Percentiles rank a stretch among this genome's conserved stretches.
These are phyloP conservation scores for Phalaenopsis equestris DNA, from an alignment of 106 monocot species.

Conservation along the genomic window DNA sequence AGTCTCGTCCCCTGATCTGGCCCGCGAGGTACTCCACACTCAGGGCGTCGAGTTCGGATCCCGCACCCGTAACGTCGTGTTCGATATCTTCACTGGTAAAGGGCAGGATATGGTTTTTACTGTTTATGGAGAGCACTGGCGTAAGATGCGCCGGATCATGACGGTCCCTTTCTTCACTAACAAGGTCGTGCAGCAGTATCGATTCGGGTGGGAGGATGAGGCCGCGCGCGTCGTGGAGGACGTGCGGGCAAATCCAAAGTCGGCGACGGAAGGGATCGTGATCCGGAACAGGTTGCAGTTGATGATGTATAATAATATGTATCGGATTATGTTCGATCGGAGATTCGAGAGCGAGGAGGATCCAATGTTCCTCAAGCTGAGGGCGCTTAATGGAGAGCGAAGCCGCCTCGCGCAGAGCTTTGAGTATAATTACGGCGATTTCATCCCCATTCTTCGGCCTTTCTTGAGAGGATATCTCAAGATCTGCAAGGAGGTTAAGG, in stretches of 20 bases:
- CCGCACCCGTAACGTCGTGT: slow-evolving; percentile 45
- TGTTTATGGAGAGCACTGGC: slow-evolving; percentile 60
- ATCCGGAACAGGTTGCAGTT: slow-evolving; percentile 39
- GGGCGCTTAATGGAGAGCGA: slow-evolving; percentile 38
- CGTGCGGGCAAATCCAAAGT: slow-evolving; percentile 14
- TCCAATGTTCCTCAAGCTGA: slow-evolving; percentile 35
- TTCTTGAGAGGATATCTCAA: slow-evolving; percentile 45
- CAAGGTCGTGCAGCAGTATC: slow-evolving; percentile 60
- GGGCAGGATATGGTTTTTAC: slow-evolving; percentile 73
- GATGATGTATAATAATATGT: slow-evolving; percentile 66
- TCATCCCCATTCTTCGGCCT: slow-evolving; percentile 47
- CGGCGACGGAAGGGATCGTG: slow-evolving; percentile 31
- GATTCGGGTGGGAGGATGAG: slow-evolving; percentile 38
- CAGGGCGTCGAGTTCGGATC: slow-evolving; percentile 63
- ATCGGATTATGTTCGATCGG: slow-evolving; percentile 49
- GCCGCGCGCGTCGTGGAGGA: slow-evolving; percentile 36
- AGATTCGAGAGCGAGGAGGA: slow-evolving; percentile 46
- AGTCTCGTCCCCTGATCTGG: slow-evolving; percentile 44
- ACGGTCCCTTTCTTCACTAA: slow-evolving; percentile 62
- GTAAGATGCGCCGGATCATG: slow-evolving; percentile 64
- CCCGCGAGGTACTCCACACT: slow-evolving; percentile 50
- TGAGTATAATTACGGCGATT: slow-evolving; percentile 61
- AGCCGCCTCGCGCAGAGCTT: slow-evolving; percentile 61
- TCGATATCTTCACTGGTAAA: slow-evolving; percentile 54
- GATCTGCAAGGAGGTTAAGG: slow-evolving; percentile 51